Evolutionary conservation across 176 grass and related monocot genomes (phyloP).

Genomic region (Lolium multiflorum): DNA sequence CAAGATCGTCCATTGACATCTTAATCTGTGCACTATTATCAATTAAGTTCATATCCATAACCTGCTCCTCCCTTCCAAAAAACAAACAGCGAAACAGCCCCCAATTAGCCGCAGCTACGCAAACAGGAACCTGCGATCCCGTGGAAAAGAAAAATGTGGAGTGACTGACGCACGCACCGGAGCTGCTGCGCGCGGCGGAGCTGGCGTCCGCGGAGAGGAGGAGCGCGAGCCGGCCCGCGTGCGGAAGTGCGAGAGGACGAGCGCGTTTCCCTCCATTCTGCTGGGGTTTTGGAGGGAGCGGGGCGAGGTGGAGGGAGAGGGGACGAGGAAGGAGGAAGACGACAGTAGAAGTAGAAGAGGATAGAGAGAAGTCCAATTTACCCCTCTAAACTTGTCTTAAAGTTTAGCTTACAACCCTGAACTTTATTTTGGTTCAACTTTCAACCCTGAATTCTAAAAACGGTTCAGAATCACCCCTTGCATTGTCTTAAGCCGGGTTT

Average conservation of each 20-base stretch:
- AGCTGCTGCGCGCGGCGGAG: constrained; percentile 2
- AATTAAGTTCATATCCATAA: neutral
- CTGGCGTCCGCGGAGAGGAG: constrained; percentile 18
- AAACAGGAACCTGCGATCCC: neutral
- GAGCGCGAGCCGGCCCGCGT: neutral
- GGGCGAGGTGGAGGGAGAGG: constrained; percentile 4
- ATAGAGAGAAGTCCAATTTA: no score
- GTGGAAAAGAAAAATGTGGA: constrained; percentile 1
- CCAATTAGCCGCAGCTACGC: neutral
- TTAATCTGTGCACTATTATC: no score
- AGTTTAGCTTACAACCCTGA: no score
- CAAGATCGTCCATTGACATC: no score
- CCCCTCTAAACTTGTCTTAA: no score
- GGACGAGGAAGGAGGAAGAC: neutral
- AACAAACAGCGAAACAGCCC: neutral
- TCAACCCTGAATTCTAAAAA: no score
- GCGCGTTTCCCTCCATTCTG: constrained; percentile 46
- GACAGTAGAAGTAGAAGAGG: constrained; percentile 5
- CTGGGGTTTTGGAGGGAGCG: constrained; percentile 33
- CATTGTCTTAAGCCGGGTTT: no score
- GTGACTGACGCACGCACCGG: constrained; percentile 1
- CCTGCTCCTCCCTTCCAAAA: constrained; percentile 41
- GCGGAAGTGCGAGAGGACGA: constrained; percentile 33
- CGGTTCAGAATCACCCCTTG: no score
- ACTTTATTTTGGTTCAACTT: no score